Evolutionary conservation across 257 asterid genomes (phyloP).

Genomic region (Schizonepeta tenuifolia): DNA sequence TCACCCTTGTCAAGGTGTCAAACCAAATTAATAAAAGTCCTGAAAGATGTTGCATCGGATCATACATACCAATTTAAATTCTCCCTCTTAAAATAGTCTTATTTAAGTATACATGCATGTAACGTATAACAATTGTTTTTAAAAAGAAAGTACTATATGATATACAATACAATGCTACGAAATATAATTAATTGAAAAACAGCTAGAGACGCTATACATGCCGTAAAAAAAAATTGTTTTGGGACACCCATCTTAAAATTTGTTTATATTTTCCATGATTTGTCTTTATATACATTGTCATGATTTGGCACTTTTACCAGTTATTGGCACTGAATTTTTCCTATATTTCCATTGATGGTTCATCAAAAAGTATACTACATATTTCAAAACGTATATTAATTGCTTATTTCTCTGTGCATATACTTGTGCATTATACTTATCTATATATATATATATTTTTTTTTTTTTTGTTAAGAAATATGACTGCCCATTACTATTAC

Average conservation of each 20-base stretch:
- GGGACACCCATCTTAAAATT: constrained; percentile 27
- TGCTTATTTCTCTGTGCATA: too few relatives aligned
- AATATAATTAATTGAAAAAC: background rate
- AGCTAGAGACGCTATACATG: background rate
- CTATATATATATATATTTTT: too few relatives aligned
- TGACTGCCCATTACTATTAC: too few relatives aligned
- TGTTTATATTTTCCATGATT: constrained; percentile 12
- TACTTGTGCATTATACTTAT: too few relatives aligned
- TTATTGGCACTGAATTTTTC: too few relatives aligned
- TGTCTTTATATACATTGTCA: constrained; percentile 37
- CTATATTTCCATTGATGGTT: too few relatives aligned
- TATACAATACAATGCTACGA: background rate
- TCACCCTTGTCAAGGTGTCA: constrained; percentile 32
- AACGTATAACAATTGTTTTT: background rate
- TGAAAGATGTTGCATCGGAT: background rate
- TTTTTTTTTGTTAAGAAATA: too few relatives aligned
- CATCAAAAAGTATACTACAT: too few relatives aligned
- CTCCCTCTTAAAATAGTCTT: background rate
- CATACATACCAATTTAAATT: background rate
- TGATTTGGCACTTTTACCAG: too few relatives aligned
- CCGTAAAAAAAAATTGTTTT: background rate
- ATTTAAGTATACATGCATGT: background rate
- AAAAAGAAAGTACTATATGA: background rate
- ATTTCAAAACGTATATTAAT: too few relatives aligned
- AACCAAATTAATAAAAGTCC: constrained; percentile 20